Percentiles rank a stretch among this genome's conserved stretches.
phyloP scores from a whole-genome alignment of 768 basidiomycete species.

The Collybia nuda region DNA sequence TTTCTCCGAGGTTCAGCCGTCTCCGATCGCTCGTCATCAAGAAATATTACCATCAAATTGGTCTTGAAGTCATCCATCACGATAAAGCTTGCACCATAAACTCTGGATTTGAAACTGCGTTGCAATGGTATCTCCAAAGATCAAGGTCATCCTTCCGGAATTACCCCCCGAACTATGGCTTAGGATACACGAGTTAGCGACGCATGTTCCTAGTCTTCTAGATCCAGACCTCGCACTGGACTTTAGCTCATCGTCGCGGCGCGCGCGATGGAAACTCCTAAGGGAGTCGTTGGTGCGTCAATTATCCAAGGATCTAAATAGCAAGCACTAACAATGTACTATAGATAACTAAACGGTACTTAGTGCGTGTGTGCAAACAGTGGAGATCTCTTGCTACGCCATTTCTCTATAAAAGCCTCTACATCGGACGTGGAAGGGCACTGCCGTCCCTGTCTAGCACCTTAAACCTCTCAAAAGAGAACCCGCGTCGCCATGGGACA shows the following conservation, averaged over 20 bases:
- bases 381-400: conserved; percentile 20
- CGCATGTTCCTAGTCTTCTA: conserved; percentile 18
- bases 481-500: neutral
- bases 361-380: conserved; percentile 23
- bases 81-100: too few relatives aligned
- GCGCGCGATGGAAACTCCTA: conserved; percentile 11
- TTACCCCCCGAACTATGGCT: conserved; percentile 30
- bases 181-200: conserved; percentile 23
- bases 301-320: too few relatives aligned
- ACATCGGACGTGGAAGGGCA: conserved; percentile 11
- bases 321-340: too few relatives aligned
- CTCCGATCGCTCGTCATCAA: too few relatives aligned
- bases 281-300: conserved; percentile 23
- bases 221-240: conserved; percentile 13
- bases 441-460: conserved; percentile 10
- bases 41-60: too few relatives aligned
- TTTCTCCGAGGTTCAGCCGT: too few relatives aligned
- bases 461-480: neutral
- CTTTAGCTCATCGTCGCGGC: conserved; percentile 10
- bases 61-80: too few relatives aligned
- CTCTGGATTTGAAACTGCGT: too few relatives aligned
- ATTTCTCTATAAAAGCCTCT: conserved; percentile 23
- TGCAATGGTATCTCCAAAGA: too few relatives aligned
- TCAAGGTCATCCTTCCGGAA: conserved; percentile 4
- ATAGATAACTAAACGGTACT: conserved; percentile 22